Evolutionary conservation across 169 alveolate genomes (phyloP).

Genomic region (Eimeria tenella): DNA sequence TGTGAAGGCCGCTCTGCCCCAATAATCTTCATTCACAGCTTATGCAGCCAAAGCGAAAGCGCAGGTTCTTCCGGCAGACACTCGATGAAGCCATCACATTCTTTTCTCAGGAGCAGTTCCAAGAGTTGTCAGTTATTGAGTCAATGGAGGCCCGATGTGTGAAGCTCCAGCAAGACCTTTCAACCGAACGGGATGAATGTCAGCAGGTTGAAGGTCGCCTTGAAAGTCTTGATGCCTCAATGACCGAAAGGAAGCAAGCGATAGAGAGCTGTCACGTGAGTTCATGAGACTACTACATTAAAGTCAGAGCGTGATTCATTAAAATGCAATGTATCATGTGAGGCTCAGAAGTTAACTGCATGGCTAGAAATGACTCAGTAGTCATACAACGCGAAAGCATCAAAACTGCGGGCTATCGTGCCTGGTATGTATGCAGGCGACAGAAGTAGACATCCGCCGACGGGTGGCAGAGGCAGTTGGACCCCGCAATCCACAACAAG

Average conservation of each 20-base stretch:
- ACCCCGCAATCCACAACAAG: slow-evolving; percentile 54
- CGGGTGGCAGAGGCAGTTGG: slow-evolving; percentile 53
- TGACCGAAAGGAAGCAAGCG: slow-evolving; percentile 38
- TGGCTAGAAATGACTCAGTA: too few relatives aligned
- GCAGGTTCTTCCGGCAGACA: too few relatives aligned
- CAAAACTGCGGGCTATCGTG: not conserved
- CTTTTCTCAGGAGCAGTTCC: slow-evolving; percentile 40
- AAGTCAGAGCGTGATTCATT: too few relatives aligned
- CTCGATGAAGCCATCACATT: too few relatives aligned
- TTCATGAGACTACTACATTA: not conserved
- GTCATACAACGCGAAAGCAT: too few relatives aligned
- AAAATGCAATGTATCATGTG: too few relatives aligned
- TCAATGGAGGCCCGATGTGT: slow-evolving; percentile 41
- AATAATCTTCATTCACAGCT: too few relatives aligned
- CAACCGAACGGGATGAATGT: slow-evolving; percentile 22
- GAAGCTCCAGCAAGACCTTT: slow-evolving; percentile 48
- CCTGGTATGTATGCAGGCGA: slow-evolving; percentile 23
- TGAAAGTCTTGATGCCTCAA: slow-evolving; percentile 42
- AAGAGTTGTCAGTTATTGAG: slow-evolving; percentile 41
- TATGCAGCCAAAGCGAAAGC: too few relatives aligned
- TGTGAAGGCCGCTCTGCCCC: not conserved
- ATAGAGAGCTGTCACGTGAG: slow-evolving; percentile 60
- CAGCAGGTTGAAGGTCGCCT: slow-evolving; percentile 43
- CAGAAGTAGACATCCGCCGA: slow-evolving; percentile 58
- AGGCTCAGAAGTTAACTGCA: too few relatives aligned